Conservation (phyloP, 2,329 filamentous ascomycete species). For the Elsinoe perseae region DNA sequence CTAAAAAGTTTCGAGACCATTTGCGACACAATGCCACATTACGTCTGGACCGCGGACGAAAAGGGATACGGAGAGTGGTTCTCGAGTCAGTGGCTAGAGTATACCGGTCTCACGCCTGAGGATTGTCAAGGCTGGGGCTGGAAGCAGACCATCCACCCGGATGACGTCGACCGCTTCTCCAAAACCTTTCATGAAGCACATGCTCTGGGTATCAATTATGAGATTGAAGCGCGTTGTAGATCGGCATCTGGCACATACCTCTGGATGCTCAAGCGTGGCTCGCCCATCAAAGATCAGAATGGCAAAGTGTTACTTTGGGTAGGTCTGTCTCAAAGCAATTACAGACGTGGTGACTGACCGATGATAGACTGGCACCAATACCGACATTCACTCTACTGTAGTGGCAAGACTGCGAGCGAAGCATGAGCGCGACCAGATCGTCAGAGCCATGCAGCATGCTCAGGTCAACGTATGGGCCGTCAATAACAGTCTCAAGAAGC, state of each 20-base stretch:
- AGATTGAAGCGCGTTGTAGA: conserved; percentile 10
- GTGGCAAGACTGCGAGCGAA: conserved; percentile 4
- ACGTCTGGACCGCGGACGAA: conserved; percentile 13
- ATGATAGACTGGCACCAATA: conserved; percentile 12
- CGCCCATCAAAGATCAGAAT: conserved; percentile 13
- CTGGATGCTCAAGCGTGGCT: conserved; percentile 14
- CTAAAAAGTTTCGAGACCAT: conserved; percentile 15
- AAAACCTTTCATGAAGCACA: conserved; percentile 10
- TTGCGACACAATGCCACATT: conserved; percentile 15
- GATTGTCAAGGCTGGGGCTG: conserved; percentile 12
- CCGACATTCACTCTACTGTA: conserved; percentile 12
- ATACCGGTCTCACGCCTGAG: conserved; percentile 8
- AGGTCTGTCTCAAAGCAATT: neutral
- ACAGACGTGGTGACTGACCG: neutral
- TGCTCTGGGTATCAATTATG: conserved; percentile 3
- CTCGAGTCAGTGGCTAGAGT: conserved; percentile 15
- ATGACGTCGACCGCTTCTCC: conserved; percentile 5
- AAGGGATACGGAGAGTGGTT: conserved; percentile 14
- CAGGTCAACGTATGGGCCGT: conserved; percentile 15
- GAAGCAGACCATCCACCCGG: conserved; percentile 14
- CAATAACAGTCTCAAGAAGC: neutral
- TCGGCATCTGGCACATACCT: neutral
- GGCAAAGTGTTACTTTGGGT: conserved; percentile 15
- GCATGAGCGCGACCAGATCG: conserved; percentile 12
- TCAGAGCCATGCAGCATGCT: conserved; percentile 12